These are phyloP conservation scores for Apiotrichum sp. DNA, from an alignment of 1,284 basidiomycete genomes.

Conservation along the genomic window DNA sequence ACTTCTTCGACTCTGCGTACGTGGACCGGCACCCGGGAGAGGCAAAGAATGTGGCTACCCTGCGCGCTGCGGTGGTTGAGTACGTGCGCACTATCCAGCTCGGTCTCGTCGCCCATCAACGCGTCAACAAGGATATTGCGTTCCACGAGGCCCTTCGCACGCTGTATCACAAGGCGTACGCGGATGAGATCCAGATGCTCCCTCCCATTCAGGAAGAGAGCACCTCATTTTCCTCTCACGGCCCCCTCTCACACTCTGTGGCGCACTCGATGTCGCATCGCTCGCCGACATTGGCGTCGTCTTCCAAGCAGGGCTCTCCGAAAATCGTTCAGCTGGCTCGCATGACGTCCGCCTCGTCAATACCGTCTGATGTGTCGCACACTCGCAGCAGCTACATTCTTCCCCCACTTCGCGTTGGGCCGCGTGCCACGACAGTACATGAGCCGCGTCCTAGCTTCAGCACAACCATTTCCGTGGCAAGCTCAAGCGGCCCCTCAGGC, in stretches of 20 bases:
- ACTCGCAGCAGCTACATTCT: slow-evolving; percentile 7
- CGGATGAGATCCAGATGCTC: slow-evolving; percentile 63
- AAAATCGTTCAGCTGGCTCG: background rate
- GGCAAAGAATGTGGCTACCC: slow-evolving; percentile 61
- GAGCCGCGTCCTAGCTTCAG: slow-evolving; percentile 10
- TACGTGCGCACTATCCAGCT: slow-evolving; percentile 77
- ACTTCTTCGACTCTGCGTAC: slow-evolving; percentile 70
- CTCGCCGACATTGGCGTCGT: background rate
- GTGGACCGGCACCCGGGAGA: slow-evolving; percentile 63
- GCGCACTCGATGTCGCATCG: background rate
- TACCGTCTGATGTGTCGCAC: background rate
- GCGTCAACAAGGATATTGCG: slow-evolving; percentile 73
- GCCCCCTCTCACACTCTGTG: background rate
- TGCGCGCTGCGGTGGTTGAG: slow-evolving; percentile 70
- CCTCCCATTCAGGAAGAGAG: slow-evolving; percentile 19
- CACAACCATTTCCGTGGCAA: slow-evolving; percentile 7
- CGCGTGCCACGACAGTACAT: background rate
- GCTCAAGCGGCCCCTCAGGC: background rate
- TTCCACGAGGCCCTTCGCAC: slow-evolving; percentile 87
- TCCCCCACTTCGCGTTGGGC: slow-evolving; percentile 14
- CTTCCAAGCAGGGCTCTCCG: background rate
- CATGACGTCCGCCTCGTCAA: slow-evolving; percentile 6
- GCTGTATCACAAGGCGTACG: slow-evolving; percentile 84
- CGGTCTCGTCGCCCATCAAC: slow-evolving; percentile 70
- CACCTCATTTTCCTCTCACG: background rate